Evolutionary conservation across 495 filamentous ascomycete species (phyloP).

Genomic region (Pyrenopolyporus hunteri): DNA sequence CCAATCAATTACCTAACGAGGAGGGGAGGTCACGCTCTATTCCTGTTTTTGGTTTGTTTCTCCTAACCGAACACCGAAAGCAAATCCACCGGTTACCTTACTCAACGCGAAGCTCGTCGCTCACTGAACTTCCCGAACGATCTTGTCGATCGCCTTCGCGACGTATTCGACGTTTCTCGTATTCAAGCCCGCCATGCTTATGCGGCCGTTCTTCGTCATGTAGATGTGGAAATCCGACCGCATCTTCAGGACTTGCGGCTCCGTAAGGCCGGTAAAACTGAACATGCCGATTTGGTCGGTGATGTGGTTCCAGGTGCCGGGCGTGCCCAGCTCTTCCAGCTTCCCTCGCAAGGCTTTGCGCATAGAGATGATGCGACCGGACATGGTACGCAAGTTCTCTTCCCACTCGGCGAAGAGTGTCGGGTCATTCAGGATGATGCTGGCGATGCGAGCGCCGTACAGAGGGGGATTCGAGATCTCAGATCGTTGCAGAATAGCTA

Average conservation of each 20-base stretch:
- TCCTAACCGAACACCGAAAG: slow-evolving; percentile 20
- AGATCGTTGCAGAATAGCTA: slow-evolving; percentile 92
- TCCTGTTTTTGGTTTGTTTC: slow-evolving; percentile 21
- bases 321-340: slow-evolving; percentile 81
- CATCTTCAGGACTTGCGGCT: slow-evolving; percentile 83
- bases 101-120: neutral
- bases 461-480: slow-evolving; percentile 97
- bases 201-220: slow-evolving; percentile 98
- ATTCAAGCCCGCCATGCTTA: slow-evolving; percentile 96
- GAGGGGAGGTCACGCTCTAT: slow-evolving; percentile 7
- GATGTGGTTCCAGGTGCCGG: slow-evolving; percentile 94
- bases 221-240: slow-evolving; percentile 87
- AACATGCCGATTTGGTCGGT: slow-evolving; percentile 99
- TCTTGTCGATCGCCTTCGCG: slow-evolving; percentile 84
- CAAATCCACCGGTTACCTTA: slow-evolving; percentile 2
- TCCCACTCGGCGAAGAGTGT: slow-evolving; percentile 92
- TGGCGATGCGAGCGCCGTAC: slow-evolving; percentile 90
- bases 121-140: slow-evolving; percentile 67
- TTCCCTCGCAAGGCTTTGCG: slow-evolving; percentile 73
- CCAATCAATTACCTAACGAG: slow-evolving; percentile 21
- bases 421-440: slow-evolving; percentile 79
- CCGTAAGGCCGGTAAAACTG: slow-evolving; percentile 89
- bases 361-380: slow-evolving; percentile 91
- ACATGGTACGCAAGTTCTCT: slow-evolving; percentile 90
- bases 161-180: slow-evolving; percentile 90